phyloP scores from a whole-genome alignment of 805 yeast species.

The Ogataea minuta region DNA sequence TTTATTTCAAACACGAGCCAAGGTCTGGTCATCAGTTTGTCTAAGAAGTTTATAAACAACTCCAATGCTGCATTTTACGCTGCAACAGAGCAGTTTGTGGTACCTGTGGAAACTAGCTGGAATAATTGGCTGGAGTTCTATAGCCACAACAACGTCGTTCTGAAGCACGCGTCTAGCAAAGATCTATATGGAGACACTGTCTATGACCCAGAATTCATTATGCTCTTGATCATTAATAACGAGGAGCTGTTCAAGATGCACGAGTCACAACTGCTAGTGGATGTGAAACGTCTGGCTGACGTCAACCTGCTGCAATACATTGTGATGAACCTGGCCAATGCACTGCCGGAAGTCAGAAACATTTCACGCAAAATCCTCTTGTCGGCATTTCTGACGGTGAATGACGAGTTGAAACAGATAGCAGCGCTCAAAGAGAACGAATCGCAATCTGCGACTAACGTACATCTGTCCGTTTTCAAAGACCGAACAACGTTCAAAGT shows the following conservation, averaged over 20 bases:
- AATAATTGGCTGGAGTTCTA: constrained; percentile 31
- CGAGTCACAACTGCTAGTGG: constrained; percentile 35
- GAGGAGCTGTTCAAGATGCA: constrained; percentile 52
- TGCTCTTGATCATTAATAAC: constrained; percentile 60
- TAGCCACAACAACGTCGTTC: constrained; percentile 17
- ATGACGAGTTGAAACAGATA: constrained; percentile 34
- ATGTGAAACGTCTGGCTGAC: constrained; percentile 56
- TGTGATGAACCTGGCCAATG: constrained; percentile 44
- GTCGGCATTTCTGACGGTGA: constrained; percentile 43
- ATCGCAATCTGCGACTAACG: constrained; percentile 6
- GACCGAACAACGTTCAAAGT: constrained; percentile 57
- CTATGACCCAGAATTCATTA: constrained; percentile 72
- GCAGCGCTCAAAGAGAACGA: constrained; percentile 18
- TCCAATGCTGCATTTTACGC: constrained; percentile 40
- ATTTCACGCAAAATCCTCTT: constrained; percentile 45
- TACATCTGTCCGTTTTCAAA: constrained; percentile 38
- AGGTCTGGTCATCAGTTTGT: constrained; percentile 50
- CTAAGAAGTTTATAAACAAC: constrained; percentile 47
- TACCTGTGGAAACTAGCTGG: constrained; percentile 22
- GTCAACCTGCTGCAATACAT: constrained; percentile 52
- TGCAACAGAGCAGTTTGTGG: constrained; percentile 23
- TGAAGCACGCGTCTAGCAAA: constrained; percentile 14
- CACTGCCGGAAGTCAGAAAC: constrained; percentile 26
- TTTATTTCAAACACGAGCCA: constrained; percentile 23
- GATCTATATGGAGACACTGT: constrained; percentile 31